A percentile compares a stretch with the other conserved stretches of the same genome.
Conservation (phyloP, 2,329 filamentous ascomycete genomes). For the Calonectria crousiana region DNA sequence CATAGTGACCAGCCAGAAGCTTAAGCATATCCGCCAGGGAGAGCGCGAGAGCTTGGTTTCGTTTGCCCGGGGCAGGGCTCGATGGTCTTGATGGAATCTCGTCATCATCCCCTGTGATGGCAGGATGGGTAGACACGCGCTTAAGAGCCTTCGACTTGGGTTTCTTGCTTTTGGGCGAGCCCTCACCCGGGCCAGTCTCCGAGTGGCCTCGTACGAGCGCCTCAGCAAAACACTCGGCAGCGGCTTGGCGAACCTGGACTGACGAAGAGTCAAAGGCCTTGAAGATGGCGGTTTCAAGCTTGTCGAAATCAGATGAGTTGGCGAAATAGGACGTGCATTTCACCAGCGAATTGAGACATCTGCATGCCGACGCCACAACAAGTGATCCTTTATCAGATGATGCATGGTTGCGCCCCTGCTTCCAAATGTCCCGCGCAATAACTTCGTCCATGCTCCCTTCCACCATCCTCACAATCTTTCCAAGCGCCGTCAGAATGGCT, state of each 20-base stretch:
- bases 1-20: slow-evolving; percentile 84
- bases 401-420: slow-evolving; percentile 83
- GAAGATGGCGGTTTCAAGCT: slow-evolving; percentile 83
- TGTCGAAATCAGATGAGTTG: slow-evolving; percentile 91
- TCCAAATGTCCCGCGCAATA: slow-evolving; percentile 92
- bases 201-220: slow-evolving; percentile 83
- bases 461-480: slow-evolving; percentile 82
- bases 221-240: slow-evolving; percentile 86
- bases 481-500: slow-evolving; percentile 79
- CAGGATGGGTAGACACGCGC: slow-evolving; percentile 70
- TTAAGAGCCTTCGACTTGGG: slow-evolving; percentile 70
- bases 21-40: slow-evolving; percentile 83
- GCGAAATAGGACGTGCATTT: slow-evolving; percentile 85
- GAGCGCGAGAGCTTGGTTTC: slow-evolving; percentile 78
- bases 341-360: slow-evolving; percentile 80
- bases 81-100: slow-evolving; percentile 75
- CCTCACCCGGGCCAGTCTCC: slow-evolving; percentile 60
- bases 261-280: slow-evolving; percentile 87
- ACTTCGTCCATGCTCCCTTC: slow-evolving; percentile 83
- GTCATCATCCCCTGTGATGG: slow-evolving; percentile 78
- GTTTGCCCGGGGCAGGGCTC: slow-evolving; percentile 79
- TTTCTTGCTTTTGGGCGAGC: slow-evolving; percentile 74
- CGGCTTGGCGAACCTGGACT: slow-evolving; percentile 82
- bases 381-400: slow-evolving; percentile 85
- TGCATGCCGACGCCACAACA: slow-evolving; percentile 83